Percentiles rank a stretch among this genome's conserved stretches.
phyloP scores from a whole-genome alignment of 768 basidiomycete genomes.

The Asterophora lycoperdoides region DNA sequence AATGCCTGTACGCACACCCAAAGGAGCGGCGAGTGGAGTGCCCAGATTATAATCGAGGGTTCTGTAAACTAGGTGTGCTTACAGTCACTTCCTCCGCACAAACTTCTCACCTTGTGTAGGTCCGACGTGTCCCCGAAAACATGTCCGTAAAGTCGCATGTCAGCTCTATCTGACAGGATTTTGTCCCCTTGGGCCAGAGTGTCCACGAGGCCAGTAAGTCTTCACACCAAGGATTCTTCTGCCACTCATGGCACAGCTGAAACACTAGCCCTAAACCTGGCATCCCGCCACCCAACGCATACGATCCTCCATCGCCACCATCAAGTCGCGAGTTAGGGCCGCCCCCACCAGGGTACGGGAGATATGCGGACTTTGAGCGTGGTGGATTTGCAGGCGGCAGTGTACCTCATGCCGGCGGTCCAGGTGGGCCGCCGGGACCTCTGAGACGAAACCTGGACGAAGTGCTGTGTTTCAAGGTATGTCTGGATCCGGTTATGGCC shows the following conservation, averaged over 20 bases:
- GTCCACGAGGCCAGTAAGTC: slow-evolving; percentile 84
- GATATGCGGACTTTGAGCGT: slow-evolving; percentile 76
- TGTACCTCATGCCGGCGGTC: slow-evolving; percentile 20
- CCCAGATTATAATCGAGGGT: slow-evolving; percentile 93
- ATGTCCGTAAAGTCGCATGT: slow-evolving; percentile 87
- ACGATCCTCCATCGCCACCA: slow-evolving; percentile 67
- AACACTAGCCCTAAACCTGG: slow-evolving; percentile 59
- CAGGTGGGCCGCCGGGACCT: slow-evolving; percentile 28
- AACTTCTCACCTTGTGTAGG: slow-evolving; percentile 40
- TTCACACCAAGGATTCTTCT: slow-evolving; percentile 4
- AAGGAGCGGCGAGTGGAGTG: slow-evolving; percentile 91
- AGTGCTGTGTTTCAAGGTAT: slow-evolving; percentile 83
- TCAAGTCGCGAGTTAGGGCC: slow-evolving; percentile 80
- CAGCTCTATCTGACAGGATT: slow-evolving; percentile 90
- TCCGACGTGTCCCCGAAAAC: slow-evolving; percentile 85
- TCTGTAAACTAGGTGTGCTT: slow-evolving; percentile 85
- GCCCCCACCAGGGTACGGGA: slow-evolving; percentile 87
- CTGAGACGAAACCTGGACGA: slow-evolving; percentile 74
- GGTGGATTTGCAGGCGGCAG: slow-evolving; percentile 33
- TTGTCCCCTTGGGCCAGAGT: slow-evolving; percentile 87
- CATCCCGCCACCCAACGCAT: slow-evolving; percentile 23
- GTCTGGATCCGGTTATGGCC: slow-evolving; percentile 11
- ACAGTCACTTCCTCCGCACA: background rate
- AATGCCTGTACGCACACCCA: slow-evolving; percentile 95
- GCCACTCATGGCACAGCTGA: slow-evolving; percentile 8